These are phyloP conservation scores for Fragosphaeria purpurea DNA, from an alignment of 2,329 filamentous ascomycete species.

Conservation along the genomic window DNA sequence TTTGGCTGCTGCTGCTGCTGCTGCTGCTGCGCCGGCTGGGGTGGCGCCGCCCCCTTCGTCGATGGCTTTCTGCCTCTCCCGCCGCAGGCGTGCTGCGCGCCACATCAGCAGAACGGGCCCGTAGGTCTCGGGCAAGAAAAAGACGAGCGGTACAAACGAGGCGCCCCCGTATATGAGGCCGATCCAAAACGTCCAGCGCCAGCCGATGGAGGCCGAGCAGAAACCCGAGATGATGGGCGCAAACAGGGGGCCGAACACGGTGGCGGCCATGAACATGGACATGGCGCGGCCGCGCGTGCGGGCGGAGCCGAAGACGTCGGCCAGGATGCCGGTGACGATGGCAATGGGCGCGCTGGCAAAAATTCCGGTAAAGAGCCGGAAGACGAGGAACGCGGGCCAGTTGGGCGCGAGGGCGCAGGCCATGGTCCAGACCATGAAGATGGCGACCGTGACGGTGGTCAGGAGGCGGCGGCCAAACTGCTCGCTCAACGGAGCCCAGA, in stretches of 20 bases:
- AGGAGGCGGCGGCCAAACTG: slow-evolving; percentile 48
- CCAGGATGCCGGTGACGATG: slow-evolving; percentile 53
- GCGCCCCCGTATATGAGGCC: slow-evolving; percentile 56
- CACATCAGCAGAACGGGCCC: slow-evolving; percentile 46
- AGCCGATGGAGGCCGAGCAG: slow-evolving; percentile 46
- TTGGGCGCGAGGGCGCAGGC: slow-evolving; percentile 45
- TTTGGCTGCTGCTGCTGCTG: too few species aligned
- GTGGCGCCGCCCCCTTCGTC: too few species aligned
- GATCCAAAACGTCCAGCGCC: slow-evolving; percentile 65
- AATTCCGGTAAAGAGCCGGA: slow-evolving; percentile 40
- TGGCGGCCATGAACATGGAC: slow-evolving; percentile 49
- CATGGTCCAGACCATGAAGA: slow-evolving; percentile 43
- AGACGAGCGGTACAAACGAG: slow-evolving; percentile 48
- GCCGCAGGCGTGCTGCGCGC: slow-evolving; percentile 47
- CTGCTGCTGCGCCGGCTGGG: too few species aligned
- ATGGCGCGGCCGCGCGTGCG: slow-evolving; percentile 48
- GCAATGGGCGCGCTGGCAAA: slow-evolving; percentile 50
- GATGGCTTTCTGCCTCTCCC: slow-evolving; percentile 32
- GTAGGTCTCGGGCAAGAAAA: slow-evolving; percentile 53
- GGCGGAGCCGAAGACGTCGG: slow-evolving; percentile 53
- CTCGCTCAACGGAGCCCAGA: slow-evolving; percentile 58
- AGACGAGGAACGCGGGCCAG: slow-evolving; percentile 42
- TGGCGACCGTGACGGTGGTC: slow-evolving; percentile 33
- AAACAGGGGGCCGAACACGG: slow-evolving; percentile 55
- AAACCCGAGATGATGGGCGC: slow-evolving; percentile 57